Evolutionary conservation across 2,329 filamentous ascomycete species (phyloP), one percentile per base, ranked within the genome.

Genomic region (Colletotrichum melonis): DNA sequence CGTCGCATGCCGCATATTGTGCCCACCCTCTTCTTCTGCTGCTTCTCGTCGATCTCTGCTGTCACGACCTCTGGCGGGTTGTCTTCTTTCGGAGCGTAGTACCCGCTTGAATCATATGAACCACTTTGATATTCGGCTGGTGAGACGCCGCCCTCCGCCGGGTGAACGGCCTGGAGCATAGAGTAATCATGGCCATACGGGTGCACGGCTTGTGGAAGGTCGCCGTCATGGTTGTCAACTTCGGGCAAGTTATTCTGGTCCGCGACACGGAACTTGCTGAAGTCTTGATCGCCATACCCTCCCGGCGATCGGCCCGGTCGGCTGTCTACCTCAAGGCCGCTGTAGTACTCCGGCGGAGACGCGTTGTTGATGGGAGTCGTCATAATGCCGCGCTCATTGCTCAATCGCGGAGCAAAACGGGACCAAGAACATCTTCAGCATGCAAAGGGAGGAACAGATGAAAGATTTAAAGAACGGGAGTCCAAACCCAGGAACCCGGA

Each of bases 1-100:
- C 62, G 56, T 14, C 62, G 38, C 16, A 75, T 19, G 12, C 74
- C 74, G 38, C 74, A 75, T 26, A 75, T 65, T 14, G 64, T 59
- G 2, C 52, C 11, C 12, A 19, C 28, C 11, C 30, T 42, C 30
- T 59, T 57, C 5, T 68, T 54, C 22, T 57, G 56, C 8, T 68
- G 35, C 22, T 57, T 28, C 55, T 42, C 52, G 8, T 16, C 9
- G 4, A 59, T 9, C 19, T 65, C 63, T 9, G 63, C 52, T 7
- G 32, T 55, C 4, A 54, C 46, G 38, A 67, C 72, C 11, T 66
- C 60, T 12, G 60, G 66, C 16, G 55, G 46, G 35, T 58, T 26
- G 52, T 46, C 46, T 12, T 46, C 68, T 26, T 72, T 71, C 30
- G 69, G 52, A 8, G 58, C 68, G 54, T 74, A 72, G 16, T 63